phyloP scores from a whole-genome alignment of 805 yeast species.

The Pichia exigua region DNA sequence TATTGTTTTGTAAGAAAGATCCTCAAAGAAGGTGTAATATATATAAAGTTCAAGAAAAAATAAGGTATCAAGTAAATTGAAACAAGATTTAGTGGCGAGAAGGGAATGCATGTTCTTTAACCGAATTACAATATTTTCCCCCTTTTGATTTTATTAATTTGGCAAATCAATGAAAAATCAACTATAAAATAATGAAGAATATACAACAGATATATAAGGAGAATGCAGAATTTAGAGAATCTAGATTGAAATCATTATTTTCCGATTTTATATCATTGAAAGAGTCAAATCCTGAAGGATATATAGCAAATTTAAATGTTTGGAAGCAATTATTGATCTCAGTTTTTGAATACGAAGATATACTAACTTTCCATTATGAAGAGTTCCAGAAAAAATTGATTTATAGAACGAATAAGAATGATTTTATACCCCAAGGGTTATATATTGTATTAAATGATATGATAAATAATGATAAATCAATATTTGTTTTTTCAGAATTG shows the following conservation, averaged over 20 bases:
- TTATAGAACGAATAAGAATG: conserved; percentile 2
- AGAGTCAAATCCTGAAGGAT: conserved; percentile 41
- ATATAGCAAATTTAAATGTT: conserved; percentile 38
- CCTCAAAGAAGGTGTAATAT: no score
- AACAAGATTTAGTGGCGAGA: not conserved
- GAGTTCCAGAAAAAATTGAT: conserved; percentile 11
- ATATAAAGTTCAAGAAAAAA: no score
- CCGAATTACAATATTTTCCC: not conserved
- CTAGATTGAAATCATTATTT: conserved; percentile 39
- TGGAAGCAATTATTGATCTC: conserved; percentile 34
- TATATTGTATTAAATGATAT: conserved; percentile 4
- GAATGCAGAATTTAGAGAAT: conserved; percentile 8
- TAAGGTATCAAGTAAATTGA: no score
- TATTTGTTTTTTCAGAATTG: not conserved
- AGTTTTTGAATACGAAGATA: conserved; percentile 23
- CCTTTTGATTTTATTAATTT: no score
- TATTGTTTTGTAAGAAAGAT: not conserved
- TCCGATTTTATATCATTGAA: conserved; percentile 39
- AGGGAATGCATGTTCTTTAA: not conserved
- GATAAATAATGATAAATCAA: conserved; percentile 1
- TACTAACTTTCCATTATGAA: conserved; percentile 18
- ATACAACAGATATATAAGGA: conserved; percentile 3
- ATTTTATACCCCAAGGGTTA: not conserved
- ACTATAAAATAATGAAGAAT: not conserved
- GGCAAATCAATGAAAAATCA: not conserved